A percentile compares a stretch with the other conserved stretches of the same genome.
Conservation (phyloP, 2,329 filamentous ascomycete species). For the Colletotrichum sublineola region DNA sequence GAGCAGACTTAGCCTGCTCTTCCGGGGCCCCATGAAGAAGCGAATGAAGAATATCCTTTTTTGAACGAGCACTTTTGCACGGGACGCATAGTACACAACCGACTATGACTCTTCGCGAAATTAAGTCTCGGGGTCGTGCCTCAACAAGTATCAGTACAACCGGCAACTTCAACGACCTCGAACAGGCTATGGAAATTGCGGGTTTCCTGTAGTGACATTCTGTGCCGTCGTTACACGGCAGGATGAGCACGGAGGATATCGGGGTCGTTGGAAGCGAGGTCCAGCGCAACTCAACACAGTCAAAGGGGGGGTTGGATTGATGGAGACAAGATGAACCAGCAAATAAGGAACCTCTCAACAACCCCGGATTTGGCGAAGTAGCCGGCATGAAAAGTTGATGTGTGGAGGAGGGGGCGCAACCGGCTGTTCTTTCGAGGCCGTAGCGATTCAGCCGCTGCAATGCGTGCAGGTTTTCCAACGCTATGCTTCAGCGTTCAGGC, state of each 20-base stretch:
- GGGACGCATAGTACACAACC: too few species aligned
- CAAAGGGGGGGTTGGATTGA: conserved; percentile 2
- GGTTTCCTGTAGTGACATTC: conserved; percentile 28
- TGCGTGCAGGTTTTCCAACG: background rate
- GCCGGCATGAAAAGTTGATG: background rate
- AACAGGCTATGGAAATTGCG: background rate
- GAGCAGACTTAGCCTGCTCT: background rate
- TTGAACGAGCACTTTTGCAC: background rate
- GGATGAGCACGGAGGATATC: conserved; percentile 34
- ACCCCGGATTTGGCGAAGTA: conserved; percentile 27
- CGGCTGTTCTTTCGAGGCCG: background rate
- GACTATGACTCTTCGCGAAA: background rate
- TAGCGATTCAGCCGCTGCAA: background rate
- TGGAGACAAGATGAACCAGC: conserved; percentile 30
- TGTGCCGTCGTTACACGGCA: conserved; percentile 41
- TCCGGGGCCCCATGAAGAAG: too few species aligned
- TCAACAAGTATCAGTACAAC: background rate
- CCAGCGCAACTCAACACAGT: conserved; percentile 23
- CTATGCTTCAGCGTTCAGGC: background rate
- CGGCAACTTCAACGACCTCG: background rate
- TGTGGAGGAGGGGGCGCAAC: background rate
- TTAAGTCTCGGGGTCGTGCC: background rate
- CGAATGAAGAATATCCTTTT: background rate
- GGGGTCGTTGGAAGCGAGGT: conserved; percentile 28
- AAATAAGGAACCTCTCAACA: conserved; percentile 17